Evolutionary conservation across 1,284 basidiomycete species (phyloP).

Genomic region (Polyporus tsugae): DNA sequence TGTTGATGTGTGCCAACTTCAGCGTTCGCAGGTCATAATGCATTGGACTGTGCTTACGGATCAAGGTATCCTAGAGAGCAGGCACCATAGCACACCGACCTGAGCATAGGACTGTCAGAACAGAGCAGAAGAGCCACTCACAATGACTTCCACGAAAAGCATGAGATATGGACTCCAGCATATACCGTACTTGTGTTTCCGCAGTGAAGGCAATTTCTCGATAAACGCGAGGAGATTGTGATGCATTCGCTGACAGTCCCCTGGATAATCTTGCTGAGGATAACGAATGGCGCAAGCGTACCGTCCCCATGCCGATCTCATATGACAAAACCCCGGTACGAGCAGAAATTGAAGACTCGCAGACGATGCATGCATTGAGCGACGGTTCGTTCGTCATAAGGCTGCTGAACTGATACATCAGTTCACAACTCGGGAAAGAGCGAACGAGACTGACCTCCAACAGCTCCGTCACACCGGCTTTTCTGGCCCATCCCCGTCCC

Average conservation of each 20-base stretch:
- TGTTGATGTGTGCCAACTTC: no score
- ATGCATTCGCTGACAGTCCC: conserved; percentile 89
- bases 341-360: conserved; percentile 92
- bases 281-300: conserved; percentile 88
- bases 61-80: conserved; percentile 86
- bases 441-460: conserved; percentile 79
- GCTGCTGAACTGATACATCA: conserved; percentile 56
- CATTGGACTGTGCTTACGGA: conserved; percentile 96
- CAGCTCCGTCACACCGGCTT: conserved; percentile 96
- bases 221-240: no score
- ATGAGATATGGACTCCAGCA: conserved; percentile 82
- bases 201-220: conserved; percentile 78
- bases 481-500: conserved; percentile 75
- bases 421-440: conserved; percentile 16
- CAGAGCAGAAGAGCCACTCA: conserved; percentile 50
- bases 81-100: no score
- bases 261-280: conserved; percentile 81
- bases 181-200: conserved; percentile 68
- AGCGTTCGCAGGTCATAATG: no score
- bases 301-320: conserved; percentile 99
- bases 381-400: conserved; percentile 92
- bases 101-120: no score
- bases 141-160: conserved; percentile 95
- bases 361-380: conserved; percentile 81
- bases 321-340: conserved; percentile 93